phyloP scores from a whole-genome alignment of 192 early-diverging fungal genomes.

The Linnemannia hyalina region DNA sequence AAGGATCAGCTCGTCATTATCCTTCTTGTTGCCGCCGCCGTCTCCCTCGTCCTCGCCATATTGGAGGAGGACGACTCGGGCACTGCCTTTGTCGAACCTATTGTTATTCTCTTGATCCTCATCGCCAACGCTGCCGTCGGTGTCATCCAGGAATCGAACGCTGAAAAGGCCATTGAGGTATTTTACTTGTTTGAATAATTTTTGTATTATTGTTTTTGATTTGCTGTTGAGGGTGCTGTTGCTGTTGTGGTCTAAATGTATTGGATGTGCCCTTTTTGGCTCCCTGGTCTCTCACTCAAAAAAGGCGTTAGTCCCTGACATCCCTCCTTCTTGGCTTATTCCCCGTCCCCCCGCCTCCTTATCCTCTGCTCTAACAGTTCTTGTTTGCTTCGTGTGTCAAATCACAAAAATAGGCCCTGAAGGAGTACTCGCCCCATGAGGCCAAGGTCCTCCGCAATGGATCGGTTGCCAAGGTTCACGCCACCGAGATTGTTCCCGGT shows the following conservation, averaged over 20 bases:
- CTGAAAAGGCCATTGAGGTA: slow-evolving; percentile 97
- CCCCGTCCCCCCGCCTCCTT: not conserved
- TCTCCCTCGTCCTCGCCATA: slow-evolving; percentile 94
- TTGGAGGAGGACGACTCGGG: slow-evolving; percentile 82
- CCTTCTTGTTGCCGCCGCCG: slow-evolving; percentile 87
- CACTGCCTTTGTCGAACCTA: slow-evolving; percentile 97
- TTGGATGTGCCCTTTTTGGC: not conserved
- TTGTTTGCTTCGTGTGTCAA: not conserved
- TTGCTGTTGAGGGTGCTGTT: not conserved
- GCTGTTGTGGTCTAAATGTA: not conserved
- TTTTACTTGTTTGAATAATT: not conserved
- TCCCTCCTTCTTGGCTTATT: too few species aligned
- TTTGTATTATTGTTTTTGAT: slow-evolving; percentile 3
- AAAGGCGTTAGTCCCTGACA: not conserved
- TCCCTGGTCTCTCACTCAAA: not conserved
- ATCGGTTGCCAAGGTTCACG: slow-evolving; percentile 71
- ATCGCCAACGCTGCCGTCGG: slow-evolving; percentile 98
- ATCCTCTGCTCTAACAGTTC: not conserved
- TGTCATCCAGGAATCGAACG: slow-evolving; percentile 95
- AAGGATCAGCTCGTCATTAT: slow-evolving; percentile 99
- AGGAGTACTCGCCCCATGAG: slow-evolving; percentile 97
- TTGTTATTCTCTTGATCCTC: slow-evolving; percentile 97
- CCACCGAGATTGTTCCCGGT: slow-evolving; percentile 93
- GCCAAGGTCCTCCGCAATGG: slow-evolving; percentile 91
- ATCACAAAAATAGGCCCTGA: slow-evolving; percentile 74